Conservation (phyloP, 2,329 filamentous ascomycete genomes). For the Cladophialophora immunda region DNA sequence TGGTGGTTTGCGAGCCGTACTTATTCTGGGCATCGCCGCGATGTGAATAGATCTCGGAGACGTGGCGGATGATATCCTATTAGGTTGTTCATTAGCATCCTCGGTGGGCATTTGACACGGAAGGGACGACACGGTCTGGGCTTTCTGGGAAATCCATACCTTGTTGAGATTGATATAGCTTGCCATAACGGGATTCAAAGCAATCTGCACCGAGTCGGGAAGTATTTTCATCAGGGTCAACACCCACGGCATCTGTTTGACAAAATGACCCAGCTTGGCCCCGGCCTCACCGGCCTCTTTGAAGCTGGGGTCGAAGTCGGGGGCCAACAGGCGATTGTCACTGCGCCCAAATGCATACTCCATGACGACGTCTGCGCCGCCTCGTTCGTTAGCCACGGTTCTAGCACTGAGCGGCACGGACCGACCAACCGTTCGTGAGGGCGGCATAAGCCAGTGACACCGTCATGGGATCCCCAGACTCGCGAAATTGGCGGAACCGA, state of each 20-base stretch:
- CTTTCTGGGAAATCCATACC: not conserved
- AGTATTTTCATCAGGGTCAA: conserved; percentile 19
- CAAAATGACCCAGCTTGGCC: conserved; percentile 6
- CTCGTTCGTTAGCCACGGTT: conserved; percentile 16
- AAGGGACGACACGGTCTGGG: no score
- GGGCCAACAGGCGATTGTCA: conserved; percentile 24
- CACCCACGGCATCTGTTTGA: conserved; percentile 14
- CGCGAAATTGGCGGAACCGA: conserved; percentile 21
- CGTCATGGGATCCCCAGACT: conserved; percentile 15
- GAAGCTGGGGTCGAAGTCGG: conserved; percentile 26
- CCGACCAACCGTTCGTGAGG: conserved; percentile 23
- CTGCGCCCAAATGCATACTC: conserved; percentile 28
- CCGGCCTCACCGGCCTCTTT: conserved; percentile 10
- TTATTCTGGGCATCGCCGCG: conserved; percentile 5
- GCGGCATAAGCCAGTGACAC: conserved; percentile 24
- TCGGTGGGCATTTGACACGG: not conserved
- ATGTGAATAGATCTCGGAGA: conserved; percentile 12
- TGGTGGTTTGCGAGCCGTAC: conserved; percentile 26
- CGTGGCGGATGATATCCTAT: conserved; percentile 12
- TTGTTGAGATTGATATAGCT: conserved; percentile 21
- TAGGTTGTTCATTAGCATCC: not conserved
- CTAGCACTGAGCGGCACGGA: not conserved
- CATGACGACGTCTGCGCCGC: conserved; percentile 23
- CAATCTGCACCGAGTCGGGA: conserved; percentile 14
- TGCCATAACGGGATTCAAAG: conserved; percentile 24